Evolutionary conservation across 345 rosid genomes (phyloP).

Genomic region (Durio zibethinus): DNA sequence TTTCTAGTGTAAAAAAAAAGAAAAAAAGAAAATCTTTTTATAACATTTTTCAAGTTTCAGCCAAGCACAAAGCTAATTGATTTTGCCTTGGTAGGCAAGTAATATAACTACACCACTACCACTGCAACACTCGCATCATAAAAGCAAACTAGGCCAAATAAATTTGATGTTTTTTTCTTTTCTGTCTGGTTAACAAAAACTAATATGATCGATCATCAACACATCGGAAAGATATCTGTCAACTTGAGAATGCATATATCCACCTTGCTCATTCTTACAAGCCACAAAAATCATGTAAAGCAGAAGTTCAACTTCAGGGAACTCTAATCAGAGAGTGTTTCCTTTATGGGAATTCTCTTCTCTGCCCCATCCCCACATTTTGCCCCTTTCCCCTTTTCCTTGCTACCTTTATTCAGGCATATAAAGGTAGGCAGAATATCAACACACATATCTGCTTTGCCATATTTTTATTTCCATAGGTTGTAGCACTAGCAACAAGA

Average conservation of each 20-base stretch:
- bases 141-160: not conserved
- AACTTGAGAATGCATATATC: not conserved
- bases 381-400: not conserved
- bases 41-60: not conserved
- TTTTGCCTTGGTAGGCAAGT: not conserved
- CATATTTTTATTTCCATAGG: not conserved
- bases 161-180: not conserved
- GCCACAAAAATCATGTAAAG: not conserved
- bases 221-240: too few relatives aligned
- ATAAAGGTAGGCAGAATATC: not conserved
- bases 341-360: not conserved
- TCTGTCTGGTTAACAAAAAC: not conserved
- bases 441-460: not conserved
- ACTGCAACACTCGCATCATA: not conserved
- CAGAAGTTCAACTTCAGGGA: not conserved
- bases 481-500: not conserved
- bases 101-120: not conserved
- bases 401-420: not conserved
- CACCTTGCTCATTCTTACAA: not conserved
- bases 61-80: not conserved
- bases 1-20: not conserved
- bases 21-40: not conserved
- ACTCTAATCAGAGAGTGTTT: not conserved
- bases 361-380: too few relatives aligned
- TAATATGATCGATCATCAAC: not conserved